Evolutionary conservation across 2,329 filamentous ascomycete genomes (phyloP).

Genomic region (Xylariomycetidae sp.): DNA sequence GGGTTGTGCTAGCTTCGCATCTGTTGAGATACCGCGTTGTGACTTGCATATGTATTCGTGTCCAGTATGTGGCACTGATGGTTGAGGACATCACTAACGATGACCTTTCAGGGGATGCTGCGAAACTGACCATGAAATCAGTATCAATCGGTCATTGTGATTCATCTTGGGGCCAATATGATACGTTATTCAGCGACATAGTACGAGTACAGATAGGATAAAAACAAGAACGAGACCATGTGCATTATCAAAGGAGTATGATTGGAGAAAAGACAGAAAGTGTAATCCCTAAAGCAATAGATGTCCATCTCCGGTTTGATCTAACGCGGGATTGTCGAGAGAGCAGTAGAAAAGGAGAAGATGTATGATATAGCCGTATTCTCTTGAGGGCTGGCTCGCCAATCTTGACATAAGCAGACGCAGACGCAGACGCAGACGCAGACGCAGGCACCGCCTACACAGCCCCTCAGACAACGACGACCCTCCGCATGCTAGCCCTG

Average conservation of each 20-base stretch:
- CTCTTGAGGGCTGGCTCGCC: constrained; percentile 29
- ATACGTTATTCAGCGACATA: constrained; percentile 2
- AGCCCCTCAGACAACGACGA: constrained; percentile 19
- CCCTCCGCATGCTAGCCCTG: constrained; percentile 20
- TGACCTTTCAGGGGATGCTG: too few species aligned
- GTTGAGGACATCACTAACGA: too few species aligned
- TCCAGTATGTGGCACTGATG: too few species aligned
- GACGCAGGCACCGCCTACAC: too few species aligned
- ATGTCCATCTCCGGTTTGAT: constrained; percentile 26
- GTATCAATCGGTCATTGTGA: too few species aligned
- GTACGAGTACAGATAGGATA: constrained; percentile 4
- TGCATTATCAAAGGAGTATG: constrained; percentile 26
- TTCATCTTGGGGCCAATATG: not conserved
- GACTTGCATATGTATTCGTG: too few species aligned
- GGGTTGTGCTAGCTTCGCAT: too few species aligned
- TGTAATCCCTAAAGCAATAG: constrained; percentile 26
- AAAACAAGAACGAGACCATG: constrained; percentile 19
- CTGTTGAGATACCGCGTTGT: too few species aligned
- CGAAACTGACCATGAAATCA: too few species aligned
- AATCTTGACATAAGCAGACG: constrained; percentile 32
- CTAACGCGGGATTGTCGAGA: constrained; percentile 30
- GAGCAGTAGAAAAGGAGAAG: constrained; percentile 40
- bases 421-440: constrained; percentile 27
- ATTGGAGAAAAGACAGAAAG: constrained; percentile 26
- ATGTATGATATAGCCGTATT: constrained; percentile 44